These are phyloP conservation scores for Termitomyces sp. DNA, from an alignment of 768 basidiomycete species.

Conservation along the genomic window DNA sequence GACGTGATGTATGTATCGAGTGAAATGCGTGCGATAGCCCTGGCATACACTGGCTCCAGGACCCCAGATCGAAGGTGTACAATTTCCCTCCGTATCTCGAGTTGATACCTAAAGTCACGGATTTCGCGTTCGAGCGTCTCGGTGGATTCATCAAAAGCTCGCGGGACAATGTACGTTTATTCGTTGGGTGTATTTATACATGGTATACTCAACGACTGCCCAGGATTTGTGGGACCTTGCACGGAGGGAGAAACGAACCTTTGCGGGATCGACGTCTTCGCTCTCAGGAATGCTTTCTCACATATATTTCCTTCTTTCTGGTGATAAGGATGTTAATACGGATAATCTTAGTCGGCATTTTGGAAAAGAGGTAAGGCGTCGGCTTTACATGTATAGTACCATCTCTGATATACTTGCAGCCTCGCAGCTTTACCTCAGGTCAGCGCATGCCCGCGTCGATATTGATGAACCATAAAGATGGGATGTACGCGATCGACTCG, in stretches of 20 bases:
- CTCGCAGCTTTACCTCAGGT: constrained; percentile 60
- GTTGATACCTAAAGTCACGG: constrained; percentile 67
- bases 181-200: not conserved
- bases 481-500: constrained; percentile 66
- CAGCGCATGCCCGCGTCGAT: constrained; percentile 77
- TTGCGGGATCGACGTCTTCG: constrained; percentile 88
- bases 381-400: not conserved
- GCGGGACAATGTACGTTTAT: constrained; percentile 56
- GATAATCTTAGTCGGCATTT: constrained; percentile 60
- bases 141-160: constrained; percentile 76
- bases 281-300: constrained; percentile 81
- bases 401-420: not conserved
- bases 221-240: constrained; percentile 70
- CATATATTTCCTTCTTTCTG: constrained; percentile 84
- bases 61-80: constrained; percentile 81
- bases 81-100: constrained; percentile 78
- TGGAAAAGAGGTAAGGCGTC: constrained; percentile 45
- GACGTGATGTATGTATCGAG: not conserved
- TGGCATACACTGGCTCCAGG: constrained; percentile 85
- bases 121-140: constrained; percentile 84
- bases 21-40: constrained; percentile 45
- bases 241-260: constrained; percentile 51
- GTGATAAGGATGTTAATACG: constrained; percentile 62
- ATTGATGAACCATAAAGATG: constrained; percentile 58
- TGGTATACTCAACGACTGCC: not conserved